Evolutionary conservation across 768 basidiomycete species (phyloP), one percentile per base, ranked within the genome.

Genomic region (Boletus pseudo-olivaceus): DNA sequence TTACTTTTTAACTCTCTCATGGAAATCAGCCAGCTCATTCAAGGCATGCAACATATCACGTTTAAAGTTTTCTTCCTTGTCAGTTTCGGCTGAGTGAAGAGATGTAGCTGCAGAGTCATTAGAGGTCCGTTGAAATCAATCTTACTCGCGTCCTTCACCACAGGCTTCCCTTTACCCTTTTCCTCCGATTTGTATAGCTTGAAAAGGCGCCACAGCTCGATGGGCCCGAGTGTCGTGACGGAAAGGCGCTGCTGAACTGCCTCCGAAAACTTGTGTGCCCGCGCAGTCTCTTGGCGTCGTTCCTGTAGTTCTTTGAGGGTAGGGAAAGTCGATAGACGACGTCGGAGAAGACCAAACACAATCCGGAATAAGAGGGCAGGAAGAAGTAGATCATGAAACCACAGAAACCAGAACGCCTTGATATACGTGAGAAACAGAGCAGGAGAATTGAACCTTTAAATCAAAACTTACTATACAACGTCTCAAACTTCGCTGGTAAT

Each of bases 1-100:
- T 29, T 59, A 86, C 86, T 86, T 88, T 68, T 78, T 80, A 27
- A 85, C 56, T 32, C 85, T 73, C 64, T 88, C 87, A 53, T 85
- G 82, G 10, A 85, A 52, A 62, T 88, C 85, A 9, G 81, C 79
- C 33, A 84, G 61, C 38, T 79, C 76, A 41, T 76, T 73, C 46
- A 86, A 33, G 10, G 65, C 33, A 34, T 73, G 65, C 17, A 87
- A 61, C 3, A 70, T 56, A 27, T 72, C 61, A 10, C 75, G 72
- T 63, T 80, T 80, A 7, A 80, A 26, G 55, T 76, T 78, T 46
- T 71, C 69, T 35, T 75, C 73, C 29, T 67, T 62, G 15, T 62
- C 58, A 15, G 45, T 43, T 43, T 58, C 54, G 26, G 51, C 55
- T 27, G 45, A 17, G 23, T 7, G 11, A 57, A 45, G 14, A 34